phyloP scores from a whole-genome alignment of 257 asterid genomes.

The Solanum raphanifolium region DNA sequence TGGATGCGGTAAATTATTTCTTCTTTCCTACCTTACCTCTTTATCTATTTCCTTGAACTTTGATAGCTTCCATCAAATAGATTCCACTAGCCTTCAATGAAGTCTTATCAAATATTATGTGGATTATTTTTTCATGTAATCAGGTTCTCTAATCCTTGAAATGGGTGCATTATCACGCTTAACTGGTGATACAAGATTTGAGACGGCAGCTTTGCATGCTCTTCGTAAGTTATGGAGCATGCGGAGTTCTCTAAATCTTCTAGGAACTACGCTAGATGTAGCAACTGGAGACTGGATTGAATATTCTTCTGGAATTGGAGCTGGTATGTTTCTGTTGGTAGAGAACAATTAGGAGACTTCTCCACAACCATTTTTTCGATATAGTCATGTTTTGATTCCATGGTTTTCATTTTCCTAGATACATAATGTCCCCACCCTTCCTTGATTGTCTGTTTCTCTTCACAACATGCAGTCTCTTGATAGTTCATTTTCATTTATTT shows the following conservation, averaged over 20 bases:
- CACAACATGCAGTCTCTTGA: neutral
- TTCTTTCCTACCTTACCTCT: neutral
- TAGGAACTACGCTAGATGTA: conserved; percentile 92
- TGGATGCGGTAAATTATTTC: conserved; percentile 61
- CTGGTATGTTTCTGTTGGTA: conserved; percentile 38
- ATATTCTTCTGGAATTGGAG: conserved; percentile 92
- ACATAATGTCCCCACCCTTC: neutral
- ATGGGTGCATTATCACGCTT: conserved; percentile 92
- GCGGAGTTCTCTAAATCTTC: conserved; percentile 91
- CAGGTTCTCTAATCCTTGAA: conserved; percentile 96
- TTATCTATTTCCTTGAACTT: conserved; percentile 1
- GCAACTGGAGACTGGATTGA: conserved; percentile 89
- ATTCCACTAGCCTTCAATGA: neutral
- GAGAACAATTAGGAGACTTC: neutral
- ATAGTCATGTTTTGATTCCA: neutral
- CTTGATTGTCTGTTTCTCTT: neutral
- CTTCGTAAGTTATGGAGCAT: conserved; percentile 93
- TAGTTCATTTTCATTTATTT: neutral
- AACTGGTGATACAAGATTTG: conserved; percentile 90
- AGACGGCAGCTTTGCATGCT: conserved; percentile 80
- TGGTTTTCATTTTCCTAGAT: neutral
- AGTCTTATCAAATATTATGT: neutral
- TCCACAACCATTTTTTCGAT: neutral
- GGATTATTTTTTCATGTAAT: conserved; percentile 8
- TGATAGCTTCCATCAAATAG: neutral